Conservation (phyloP, 768 basidiomycete species). For the Termitomyces sp. region DNA sequence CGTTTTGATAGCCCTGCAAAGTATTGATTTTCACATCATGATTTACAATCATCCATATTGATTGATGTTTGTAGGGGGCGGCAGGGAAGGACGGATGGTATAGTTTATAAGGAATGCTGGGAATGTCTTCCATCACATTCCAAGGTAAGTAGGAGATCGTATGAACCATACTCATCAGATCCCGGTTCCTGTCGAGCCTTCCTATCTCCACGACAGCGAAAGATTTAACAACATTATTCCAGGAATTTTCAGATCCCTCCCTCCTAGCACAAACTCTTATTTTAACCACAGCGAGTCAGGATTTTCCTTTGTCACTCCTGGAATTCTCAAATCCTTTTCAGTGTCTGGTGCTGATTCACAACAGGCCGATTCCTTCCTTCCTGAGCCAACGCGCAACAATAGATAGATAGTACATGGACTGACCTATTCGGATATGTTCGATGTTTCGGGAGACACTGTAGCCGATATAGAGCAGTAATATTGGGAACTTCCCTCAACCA, state of each 20-base stretch:
- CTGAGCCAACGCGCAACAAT: neutral
- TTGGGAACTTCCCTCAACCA: no score
- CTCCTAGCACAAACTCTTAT: neutral
- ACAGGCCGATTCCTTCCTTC: neutral
- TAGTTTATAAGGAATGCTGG: no score
- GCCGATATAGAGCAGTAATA: no score
- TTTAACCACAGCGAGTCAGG: neutral
- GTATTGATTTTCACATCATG: neutral
- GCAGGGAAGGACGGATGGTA: no score
- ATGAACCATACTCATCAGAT: neutral
- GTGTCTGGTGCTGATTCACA: no score
- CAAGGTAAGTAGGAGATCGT: no score
- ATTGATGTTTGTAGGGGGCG: neutral
- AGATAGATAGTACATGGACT: neutral
- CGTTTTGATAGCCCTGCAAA: neutral
- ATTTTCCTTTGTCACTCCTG: neutral
- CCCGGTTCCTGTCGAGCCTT: neutral
- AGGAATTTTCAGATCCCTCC: neutral
- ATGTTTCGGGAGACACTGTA: neutral
- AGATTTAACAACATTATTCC: neutral
- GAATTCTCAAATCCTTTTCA: neutral
- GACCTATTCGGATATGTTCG: neutral
- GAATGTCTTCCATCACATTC: neutral
- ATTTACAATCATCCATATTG: neutral
- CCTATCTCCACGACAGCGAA: neutral